Evolutionary conservation across 805 yeast genomes (phyloP), one percentile per base, ranked within the genome.

Genomic region (Yarrowia sp.): DNA sequence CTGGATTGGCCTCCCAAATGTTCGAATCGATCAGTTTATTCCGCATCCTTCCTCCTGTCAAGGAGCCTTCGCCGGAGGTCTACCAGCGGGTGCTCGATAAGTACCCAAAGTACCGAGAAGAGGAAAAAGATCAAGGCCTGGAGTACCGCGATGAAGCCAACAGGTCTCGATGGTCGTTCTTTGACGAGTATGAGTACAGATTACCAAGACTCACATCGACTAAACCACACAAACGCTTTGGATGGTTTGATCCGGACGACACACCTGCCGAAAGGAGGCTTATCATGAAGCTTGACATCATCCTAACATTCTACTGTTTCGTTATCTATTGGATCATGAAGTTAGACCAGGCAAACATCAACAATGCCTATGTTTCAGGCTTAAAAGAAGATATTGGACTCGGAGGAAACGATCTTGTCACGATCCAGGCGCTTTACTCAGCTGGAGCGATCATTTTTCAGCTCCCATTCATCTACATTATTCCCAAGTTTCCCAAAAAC

Each of bases 401-500:
- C 19, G 19, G 17, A 40, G 44, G 44, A 40, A 40, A 40, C 10
- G 44, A 40, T 40, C 44, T 40, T 19, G 19, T 40, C 10, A 40
- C 44, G 9, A 40, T 14, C 19, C 44, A 40, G 44, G 44, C 44
- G 9, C 44, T 40, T 17, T 40, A 40, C 10, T 40, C 44, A n/a
- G 44, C 44, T 6, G 44, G 44, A n/a, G 44, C 44, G 4, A 40
- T 40, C 44, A 40, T 40, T 8, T 40, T 40, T 12, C 44, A 40
- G 19, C 44, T 40, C 9, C 44, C 44, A 12, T 40, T 40, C 44
- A 40, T 40, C 19, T 40, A 40, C 44, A 40, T 40, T 19, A 40
- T 40, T 40, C 44, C 44, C 44, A 40, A 40, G 44, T 40, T 40
- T 40, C 44, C 44, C 44, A 40, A 40, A 40, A 40, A 40, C 19